Base-by-base conservation (phyloP, 192 early-diverging fungal genomes). In the Coemansia javaensis region DNA sequence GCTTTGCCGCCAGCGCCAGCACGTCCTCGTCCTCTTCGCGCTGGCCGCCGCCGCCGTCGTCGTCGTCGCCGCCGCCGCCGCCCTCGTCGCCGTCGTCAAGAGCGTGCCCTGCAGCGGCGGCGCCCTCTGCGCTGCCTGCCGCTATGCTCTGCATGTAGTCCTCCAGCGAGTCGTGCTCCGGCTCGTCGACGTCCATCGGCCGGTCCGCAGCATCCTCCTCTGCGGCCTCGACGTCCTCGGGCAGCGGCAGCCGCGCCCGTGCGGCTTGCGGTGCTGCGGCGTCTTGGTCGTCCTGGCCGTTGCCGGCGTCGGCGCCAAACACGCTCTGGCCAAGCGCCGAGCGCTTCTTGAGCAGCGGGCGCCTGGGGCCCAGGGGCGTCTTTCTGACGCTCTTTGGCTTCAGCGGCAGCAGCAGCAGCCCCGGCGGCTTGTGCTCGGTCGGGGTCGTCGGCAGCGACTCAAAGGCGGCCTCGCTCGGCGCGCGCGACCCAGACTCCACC, bases 61-160 rank as follows among this genome's bases (percentile, higher is more conserved):
- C 66, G 11, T 65, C 76, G 7, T 82, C 78, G 14, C 78, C 64
- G 15, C 53, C 57, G 17, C 70, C 75, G 20, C 54, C 40, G 1
- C 36, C 41, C 53, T 18, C 7, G 8, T 32, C 33, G 10, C 59
- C 48, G n/a, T 0, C 40, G 6, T 2, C 21, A 7, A 35, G 20
- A 17, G 17, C 41, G 35, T 22, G 41, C 56, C 64, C 33, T 24
- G 51, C 17, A 36, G n/a, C 48, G 50, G 51, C 32, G 60, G 57
- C 47, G 69, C 43, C 4, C 66, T 44, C 21, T 64, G 63, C 68
- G n/a, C 85, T 80, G 40, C 91, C 84, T 1, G 82, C 75, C 21
- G 63, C 81, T 5, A 97, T 90, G 61, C 82, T 82, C 18, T 81
- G 78, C 94, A 97, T 97, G 56, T 79, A 97, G 18, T 85, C 88